Base-by-base conservation (phyloP, 2,329 filamentous ascomycete genomes). In the Arthroderma sp. region DNA sequence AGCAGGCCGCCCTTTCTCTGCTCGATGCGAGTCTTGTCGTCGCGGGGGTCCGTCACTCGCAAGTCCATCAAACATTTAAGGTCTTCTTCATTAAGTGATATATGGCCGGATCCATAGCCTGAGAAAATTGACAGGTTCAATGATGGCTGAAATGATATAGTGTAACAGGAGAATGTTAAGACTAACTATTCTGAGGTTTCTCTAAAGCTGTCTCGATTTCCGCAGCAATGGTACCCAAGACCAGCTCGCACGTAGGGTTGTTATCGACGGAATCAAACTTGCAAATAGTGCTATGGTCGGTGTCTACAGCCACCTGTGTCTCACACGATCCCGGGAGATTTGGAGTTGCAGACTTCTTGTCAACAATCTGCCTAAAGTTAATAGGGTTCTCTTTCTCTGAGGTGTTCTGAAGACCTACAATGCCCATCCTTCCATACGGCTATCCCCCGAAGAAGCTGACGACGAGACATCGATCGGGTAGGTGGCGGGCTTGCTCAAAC, bases 1-100 rank as follows among this genome's bases (percentile, higher is more conserved):
- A 53, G 40, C 34, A 55, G 38, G 29, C 44, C 52, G 42, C 52
- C 54, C 32, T 55, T 56, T 3, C 39, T 47, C 9, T 50, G 36
- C 38, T 44, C 36, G 34, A 48, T 52, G 10, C 44, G 34, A 32
- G 41, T 36, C 47, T 52, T 51, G 28, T 51, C 47, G 28, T 49
- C 28, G 11, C 30, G 31, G 29, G 49, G 49, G 49, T 51, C 49
- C 3, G 36, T 46, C n/a, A 39, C 6, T n/a, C 50, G 9, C 11
- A 41, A 15, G 22, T 31, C 29, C 39, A 6, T 29, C 11, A 41
- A 10, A 28, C 39, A 15, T 30, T 30, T 6, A 8, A 8, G 9
- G 22, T 38, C 36, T 10, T 22, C 36, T 22, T 10, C 9, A 38
- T 34, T n/a, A 7, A 34, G n/a, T n/a, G n/a, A n/a, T n/a, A n/a